These are phyloP conservation scores for Crucihimalaya himalaica DNA, from an alignment of 345 rosid genomes.

Conservation along the genomic window DNA sequence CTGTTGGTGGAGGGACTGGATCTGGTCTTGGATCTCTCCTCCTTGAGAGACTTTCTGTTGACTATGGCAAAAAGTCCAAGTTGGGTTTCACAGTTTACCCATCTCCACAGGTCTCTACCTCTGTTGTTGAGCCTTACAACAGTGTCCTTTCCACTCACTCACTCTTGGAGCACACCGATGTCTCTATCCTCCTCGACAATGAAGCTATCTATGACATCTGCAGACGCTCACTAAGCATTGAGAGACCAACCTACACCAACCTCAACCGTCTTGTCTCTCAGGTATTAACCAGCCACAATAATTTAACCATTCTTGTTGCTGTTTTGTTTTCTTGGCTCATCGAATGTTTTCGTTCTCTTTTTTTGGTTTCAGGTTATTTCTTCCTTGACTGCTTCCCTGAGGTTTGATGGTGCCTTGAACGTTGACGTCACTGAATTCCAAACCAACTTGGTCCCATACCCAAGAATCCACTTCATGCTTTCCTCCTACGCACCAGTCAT, in stretches of 20 bases:
- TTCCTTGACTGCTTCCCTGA: slow-evolving; percentile 72
- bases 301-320: not conserved
- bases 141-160: slow-evolving; percentile 80
- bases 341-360: not conserved
- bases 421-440: slow-evolving; percentile 82
- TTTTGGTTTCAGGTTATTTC: slow-evolving; percentile 55
- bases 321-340: too few species aligned
- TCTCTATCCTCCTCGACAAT: slow-evolving; percentile 56
- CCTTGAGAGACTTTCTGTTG: slow-evolving; percentile 72
- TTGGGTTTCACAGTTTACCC: slow-evolving; percentile 82
- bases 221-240: slow-evolving; percentile 74
- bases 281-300: slow-evolving; percentile 34
- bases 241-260: slow-evolving; percentile 78
- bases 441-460: slow-evolving; percentile 79
- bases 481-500: slow-evolving; percentile 80
- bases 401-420: slow-evolving; percentile 83
- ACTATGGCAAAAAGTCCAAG: slow-evolving; percentile 73
- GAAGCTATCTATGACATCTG: slow-evolving; percentile 66
- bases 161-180: slow-evolving; percentile 75
- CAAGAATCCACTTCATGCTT: slow-evolving; percentile 87
- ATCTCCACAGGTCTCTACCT: slow-evolving; percentile 76
- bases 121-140: slow-evolving; percentile 81
- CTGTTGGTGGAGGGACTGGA: slow-evolving; percentile 84
- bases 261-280: slow-evolving; percentile 76
- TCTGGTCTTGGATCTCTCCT: slow-evolving; percentile 86